A percentile compares a stretch with the other conserved stretches of the same genome.
Evolutionary conservation across 208 protist species (phyloP).

Genomic region (Vickermania ingenoplastis): DNA sequence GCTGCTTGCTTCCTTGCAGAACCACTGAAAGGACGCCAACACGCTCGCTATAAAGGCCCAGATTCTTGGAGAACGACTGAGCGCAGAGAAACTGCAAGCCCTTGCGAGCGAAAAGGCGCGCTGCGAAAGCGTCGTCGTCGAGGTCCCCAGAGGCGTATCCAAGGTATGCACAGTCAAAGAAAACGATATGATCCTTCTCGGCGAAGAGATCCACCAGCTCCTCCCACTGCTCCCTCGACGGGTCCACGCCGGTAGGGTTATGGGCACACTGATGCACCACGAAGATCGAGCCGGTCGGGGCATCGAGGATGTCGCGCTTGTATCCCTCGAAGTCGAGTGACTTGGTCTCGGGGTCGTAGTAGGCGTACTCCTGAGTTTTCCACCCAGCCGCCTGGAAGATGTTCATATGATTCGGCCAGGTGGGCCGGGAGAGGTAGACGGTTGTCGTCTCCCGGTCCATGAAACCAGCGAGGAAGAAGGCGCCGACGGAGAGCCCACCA

Average conservation of each 20-base stretch:
- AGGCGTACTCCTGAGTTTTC: conserved; percentile 58
- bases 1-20: conserved; percentile 27
- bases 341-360: conserved; percentile 56
- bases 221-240: conserved; percentile 93
- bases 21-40: conserved; percentile 87
- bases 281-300: conserved; percentile 87
- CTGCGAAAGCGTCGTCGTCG: conserved; percentile 85
- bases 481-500: conserved; percentile 66
- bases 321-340: conserved; percentile 83
- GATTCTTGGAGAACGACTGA: conserved; percentile 98
- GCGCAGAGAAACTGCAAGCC: conserved; percentile 81
- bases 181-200: conserved; percentile 77
- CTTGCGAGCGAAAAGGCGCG: conserved; percentile 57
- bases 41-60: conserved; percentile 96
- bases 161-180: conserved; percentile 97
- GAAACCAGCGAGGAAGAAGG: conserved; percentile 36
- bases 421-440: conserved; percentile 80
- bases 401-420: conserved; percentile 81
- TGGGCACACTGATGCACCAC: conserved; percentile 97
- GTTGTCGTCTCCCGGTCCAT: conserved; percentile 15
- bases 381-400: conserved; percentile 57
- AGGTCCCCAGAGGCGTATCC: conserved; percentile 95
- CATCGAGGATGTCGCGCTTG: conserved; percentile 50
- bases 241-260: conserved; percentile 98
- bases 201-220: conserved; percentile 83